phyloP scores from a whole-genome alignment of 768 basidiomycete genomes.

The Holtermannia corniformis region DNA sequence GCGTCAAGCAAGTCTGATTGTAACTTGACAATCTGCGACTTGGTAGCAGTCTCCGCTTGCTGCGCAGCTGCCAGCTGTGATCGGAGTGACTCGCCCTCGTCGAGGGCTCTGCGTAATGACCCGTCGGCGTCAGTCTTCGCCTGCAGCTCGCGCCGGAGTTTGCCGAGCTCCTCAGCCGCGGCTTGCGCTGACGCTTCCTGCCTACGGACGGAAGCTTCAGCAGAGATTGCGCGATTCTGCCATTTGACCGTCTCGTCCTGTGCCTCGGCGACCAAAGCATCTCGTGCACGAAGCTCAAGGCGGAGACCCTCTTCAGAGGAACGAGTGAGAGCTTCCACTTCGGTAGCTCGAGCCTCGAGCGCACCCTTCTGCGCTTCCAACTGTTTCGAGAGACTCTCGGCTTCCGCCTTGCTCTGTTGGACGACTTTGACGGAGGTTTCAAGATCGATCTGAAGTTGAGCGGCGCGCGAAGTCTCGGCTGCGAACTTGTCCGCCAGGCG shows the following conservation, averaged over 20 bases:
- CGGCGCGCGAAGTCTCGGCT: too few relatives aligned
- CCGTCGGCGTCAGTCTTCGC: neutral
- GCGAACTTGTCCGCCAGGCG: neutral
- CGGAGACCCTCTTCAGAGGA: too few relatives aligned
- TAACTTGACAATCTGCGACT: neutral
- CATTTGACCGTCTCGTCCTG: too few relatives aligned
- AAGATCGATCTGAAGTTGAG: neutral
- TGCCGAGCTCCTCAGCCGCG: neutral
- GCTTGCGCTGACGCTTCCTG: too few relatives aligned
- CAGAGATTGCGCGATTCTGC: too few relatives aligned
- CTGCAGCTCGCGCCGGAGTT: neutral
- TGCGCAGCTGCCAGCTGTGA: neutral
- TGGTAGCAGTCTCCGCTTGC: neutral
- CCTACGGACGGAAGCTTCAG: too few relatives aligned
- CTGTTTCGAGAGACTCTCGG: neutral
- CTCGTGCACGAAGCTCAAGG: too few relatives aligned
- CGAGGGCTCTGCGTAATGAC: too few relatives aligned
- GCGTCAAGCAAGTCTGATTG: neutral
- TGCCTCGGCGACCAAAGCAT: too few relatives aligned
- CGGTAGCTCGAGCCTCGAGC: too few relatives aligned
- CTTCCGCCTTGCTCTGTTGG: neutral
- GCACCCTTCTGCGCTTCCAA: neutral
- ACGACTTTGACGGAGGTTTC: neutral
- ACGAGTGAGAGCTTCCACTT: too few relatives aligned
- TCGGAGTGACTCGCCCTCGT: neutral